phyloP scores from a whole-genome alignment of 2,329 filamentous ascomycete species.

The Trichoderma guizhouense region DNA sequence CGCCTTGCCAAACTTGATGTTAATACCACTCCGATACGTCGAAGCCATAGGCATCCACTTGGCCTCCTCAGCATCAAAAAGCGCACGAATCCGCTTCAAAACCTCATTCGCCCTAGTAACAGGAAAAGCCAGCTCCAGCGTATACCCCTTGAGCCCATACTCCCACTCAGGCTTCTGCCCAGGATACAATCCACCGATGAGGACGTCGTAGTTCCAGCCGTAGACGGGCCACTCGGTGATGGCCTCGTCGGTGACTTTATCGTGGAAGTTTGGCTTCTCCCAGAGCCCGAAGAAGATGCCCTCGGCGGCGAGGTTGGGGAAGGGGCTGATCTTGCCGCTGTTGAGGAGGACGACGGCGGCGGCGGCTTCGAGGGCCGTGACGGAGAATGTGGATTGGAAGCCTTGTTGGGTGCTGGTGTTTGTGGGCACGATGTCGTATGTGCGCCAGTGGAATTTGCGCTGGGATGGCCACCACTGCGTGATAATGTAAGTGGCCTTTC shows the following conservation, averaged over 20 bases:
- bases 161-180: slow-evolving; percentile 49
- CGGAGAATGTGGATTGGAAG: slow-evolving; percentile 51
- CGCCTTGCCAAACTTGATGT: slow-evolving; percentile 50
- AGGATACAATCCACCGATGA: slow-evolving; percentile 50
- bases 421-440: slow-evolving; percentile 46
- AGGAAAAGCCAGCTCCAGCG: slow-evolving; percentile 51
- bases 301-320: slow-evolving; percentile 49
- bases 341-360: slow-evolving; percentile 43
- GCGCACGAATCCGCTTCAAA: slow-evolving; percentile 45
- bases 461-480: slow-evolving; percentile 50
- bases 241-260: slow-evolving; percentile 45
- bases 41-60: slow-evolving; percentile 46
- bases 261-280: slow-evolving; percentile 51
- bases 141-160: slow-evolving; percentile 44
- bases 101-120: slow-evolving; percentile 47
- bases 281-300: slow-evolving; percentile 48
- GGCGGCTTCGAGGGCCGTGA: slow-evolving; percentile 42
- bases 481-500: not conserved
- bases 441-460: slow-evolving; percentile 50
- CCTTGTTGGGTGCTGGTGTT: slow-evolving; percentile 42
- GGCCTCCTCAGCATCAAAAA: slow-evolving; percentile 46
- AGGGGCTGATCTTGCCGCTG: slow-evolving; percentile 43
- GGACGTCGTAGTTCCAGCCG: slow-evolving; percentile 52
- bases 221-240: slow-evolving; percentile 48
- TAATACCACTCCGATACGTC: slow-evolving; percentile 51